A percentile compares a stretch with the other conserved stretches of the same genome.
These are phyloP conservation scores for Trichoderma sp. DNA, from an alignment of 2,329 filamentous ascomycete genomes.

Conservation along the genomic window DNA sequence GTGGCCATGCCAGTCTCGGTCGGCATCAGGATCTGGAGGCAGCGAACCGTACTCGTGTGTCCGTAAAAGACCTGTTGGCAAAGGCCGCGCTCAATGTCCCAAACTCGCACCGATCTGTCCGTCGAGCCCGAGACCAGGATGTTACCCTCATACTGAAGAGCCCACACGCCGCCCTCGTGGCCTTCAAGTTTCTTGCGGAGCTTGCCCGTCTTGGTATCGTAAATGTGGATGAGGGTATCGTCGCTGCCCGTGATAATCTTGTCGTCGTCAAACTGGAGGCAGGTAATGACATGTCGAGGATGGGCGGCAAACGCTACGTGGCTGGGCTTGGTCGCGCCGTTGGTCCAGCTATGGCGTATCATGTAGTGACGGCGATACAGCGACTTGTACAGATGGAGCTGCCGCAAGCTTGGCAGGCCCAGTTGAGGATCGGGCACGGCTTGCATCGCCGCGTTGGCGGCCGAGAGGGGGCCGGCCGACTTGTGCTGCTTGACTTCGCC, in stretches of 20 bases:
- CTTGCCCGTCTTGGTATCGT: constrained; percentile 92
- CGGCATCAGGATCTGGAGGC: constrained; percentile 89
- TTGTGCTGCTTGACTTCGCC: constrained; percentile 48
- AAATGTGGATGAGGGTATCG: constrained; percentile 96
- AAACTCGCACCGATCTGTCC: constrained; percentile 96
- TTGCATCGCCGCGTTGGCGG: constrained; percentile 76
- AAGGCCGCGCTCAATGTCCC: constrained; percentile 91
- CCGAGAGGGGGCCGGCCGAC: constrained; percentile 80
- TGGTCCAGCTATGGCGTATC: constrained; percentile 91
- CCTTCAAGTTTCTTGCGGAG: constrained; percentile 80
- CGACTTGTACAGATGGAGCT: constrained; percentile 92
- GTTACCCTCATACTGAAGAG: constrained; percentile 92
- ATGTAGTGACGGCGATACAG: constrained; percentile 90
- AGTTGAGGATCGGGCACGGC: constrained; percentile 80
- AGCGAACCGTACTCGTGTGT: constrained; percentile 95
- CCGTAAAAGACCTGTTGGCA: constrained; percentile 97
- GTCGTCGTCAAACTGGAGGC: constrained; percentile 94
- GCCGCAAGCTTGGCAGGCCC: constrained; percentile 72
- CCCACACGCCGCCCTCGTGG: constrained; percentile 97
- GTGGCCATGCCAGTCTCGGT: constrained; percentile 68
- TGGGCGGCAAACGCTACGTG: constrained; percentile 97
- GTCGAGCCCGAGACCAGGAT: constrained; percentile 94
- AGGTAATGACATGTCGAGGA: constrained; percentile 93
- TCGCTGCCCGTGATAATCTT: constrained; percentile 98
- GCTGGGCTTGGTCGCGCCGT: constrained; percentile 74